Percentiles rank a stretch among this genome's conserved stretches.
These are phyloP conservation scores for Heimioporus sp. DNA, from an alignment of 768 basidiomycete genomes.

Conservation along the genomic window DNA sequence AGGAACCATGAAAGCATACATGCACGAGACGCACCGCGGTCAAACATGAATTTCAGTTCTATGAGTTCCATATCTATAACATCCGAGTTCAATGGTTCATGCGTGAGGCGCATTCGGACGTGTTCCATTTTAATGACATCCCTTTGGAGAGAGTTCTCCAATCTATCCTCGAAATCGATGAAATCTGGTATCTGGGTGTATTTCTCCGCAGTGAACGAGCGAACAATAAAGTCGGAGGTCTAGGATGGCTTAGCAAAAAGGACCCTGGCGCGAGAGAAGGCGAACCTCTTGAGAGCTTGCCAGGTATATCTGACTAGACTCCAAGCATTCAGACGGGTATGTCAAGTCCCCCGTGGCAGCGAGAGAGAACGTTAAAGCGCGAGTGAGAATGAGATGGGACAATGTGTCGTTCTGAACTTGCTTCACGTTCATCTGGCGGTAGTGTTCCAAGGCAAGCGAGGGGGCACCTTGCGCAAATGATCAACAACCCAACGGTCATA, in stretches of 20 bases:
- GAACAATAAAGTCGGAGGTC: slow-evolving; percentile 80
- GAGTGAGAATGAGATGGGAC: slow-evolving; percentile 77
- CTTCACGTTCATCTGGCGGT: slow-evolving; percentile 73
- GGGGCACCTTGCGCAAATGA: slow-evolving; percentile 57
- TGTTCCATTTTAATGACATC: slow-evolving; percentile 83
- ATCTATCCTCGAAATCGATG: slow-evolving; percentile 70
- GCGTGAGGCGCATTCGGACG: slow-evolving; percentile 76
- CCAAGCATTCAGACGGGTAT: slow-evolving; percentile 70
- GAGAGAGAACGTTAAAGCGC: slow-evolving; percentile 76
- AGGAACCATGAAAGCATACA: background rate
- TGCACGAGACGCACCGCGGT: slow-evolving; percentile 50
- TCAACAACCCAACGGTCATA: background rate
- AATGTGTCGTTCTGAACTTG: slow-evolving; percentile 89
- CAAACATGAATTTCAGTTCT: slow-evolving; percentile 80
- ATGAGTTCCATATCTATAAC: slow-evolving; percentile 81
- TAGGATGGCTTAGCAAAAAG: slow-evolving; percentile 22
- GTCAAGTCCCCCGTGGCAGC: slow-evolving; percentile 76
- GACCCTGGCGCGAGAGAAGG: background rate
- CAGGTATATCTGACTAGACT: slow-evolving; percentile 78
- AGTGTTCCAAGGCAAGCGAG: slow-evolving; percentile 73
- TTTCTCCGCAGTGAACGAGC: slow-evolving; percentile 77
- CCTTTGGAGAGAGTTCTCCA: slow-evolving; percentile 84
- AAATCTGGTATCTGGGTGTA: slow-evolving; percentile 92
- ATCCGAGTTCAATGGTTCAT: slow-evolving; percentile 69
- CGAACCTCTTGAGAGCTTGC: slow-evolving; percentile 76